A percentile compares a stretch with the other conserved stretches of the same genome.
phyloP scores from a whole-genome alignment of 2,329 filamentous ascomycete genomes.

The Trichothecium roseum region DNA sequence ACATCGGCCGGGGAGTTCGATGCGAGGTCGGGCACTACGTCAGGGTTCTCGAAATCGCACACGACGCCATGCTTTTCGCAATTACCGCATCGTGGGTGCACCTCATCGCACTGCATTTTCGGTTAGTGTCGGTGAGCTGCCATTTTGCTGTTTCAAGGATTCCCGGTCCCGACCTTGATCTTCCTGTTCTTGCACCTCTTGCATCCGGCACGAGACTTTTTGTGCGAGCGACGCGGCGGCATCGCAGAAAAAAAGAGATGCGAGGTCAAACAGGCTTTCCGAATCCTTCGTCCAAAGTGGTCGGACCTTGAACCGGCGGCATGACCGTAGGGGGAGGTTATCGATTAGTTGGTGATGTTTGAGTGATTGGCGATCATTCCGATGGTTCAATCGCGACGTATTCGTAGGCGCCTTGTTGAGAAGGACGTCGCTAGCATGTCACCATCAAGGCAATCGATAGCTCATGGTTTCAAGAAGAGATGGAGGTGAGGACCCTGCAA shows the following conservation, averaged over 20 bases:
- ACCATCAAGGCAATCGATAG: too few species aligned
- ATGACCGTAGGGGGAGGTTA: not conserved
- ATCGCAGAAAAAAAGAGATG: constrained; percentile 23
- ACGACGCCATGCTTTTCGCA: constrained; percentile 56
- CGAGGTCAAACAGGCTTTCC: too few species aligned
- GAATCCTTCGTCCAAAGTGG: not conserved
- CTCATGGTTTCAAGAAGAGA: too few species aligned
- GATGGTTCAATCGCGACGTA: not conserved
- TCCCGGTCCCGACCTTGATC: constrained; percentile 46
- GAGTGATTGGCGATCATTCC: not conserved
- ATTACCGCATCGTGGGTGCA: constrained; percentile 55
- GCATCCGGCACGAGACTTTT: constrained; percentile 59
- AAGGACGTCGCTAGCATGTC: too few species aligned
- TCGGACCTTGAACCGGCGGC: not conserved
- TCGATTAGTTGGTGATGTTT: too few species aligned
- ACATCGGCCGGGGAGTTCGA: constrained; percentile 23
- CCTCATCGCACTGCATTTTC: constrained; percentile 47
- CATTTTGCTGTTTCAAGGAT: not conserved
- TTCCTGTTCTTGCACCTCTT: constrained; percentile 56
- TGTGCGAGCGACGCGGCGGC: constrained; percentile 58
- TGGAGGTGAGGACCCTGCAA: too few species aligned
- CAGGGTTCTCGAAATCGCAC: constrained; percentile 52
- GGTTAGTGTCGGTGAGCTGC: not conserved
- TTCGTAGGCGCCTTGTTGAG: too few species aligned
- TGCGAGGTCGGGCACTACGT: constrained; percentile 32